Evolutionary conservation across 1,284 basidiomycete species (phyloP).

Genomic region (Puccinia horiana): DNA sequence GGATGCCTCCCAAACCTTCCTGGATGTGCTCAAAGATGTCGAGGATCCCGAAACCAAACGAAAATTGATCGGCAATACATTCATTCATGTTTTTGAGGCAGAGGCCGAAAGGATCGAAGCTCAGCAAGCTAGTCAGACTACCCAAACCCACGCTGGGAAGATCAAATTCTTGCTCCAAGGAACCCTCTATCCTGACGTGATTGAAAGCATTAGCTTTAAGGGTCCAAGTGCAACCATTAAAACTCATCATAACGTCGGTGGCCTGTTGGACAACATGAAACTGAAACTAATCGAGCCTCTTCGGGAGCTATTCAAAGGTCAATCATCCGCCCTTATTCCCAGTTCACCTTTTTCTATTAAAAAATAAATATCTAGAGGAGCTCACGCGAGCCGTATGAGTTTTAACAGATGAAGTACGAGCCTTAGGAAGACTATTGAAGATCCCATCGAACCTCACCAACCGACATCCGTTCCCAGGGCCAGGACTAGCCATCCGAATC

Average conservation of each 20-base stretch:
- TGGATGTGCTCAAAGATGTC: slow-evolving; percentile 81
- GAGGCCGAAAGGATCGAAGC: slow-evolving; percentile 89
- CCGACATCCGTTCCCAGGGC: slow-evolving; percentile 98
- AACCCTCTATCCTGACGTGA: slow-evolving; percentile 99
- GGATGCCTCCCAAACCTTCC: slow-evolving; percentile 91
- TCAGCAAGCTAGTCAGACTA: slow-evolving; percentile 70
- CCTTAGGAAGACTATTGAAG: slow-evolving; percentile 81
- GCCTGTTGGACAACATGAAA: slow-evolving; percentile 95
- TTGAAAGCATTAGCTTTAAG: slow-evolving; percentile 99
- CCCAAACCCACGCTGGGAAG: slow-evolving; percentile 68
- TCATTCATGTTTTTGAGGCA: slow-evolving; percentile 94
- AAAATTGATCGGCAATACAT: slow-evolving; percentile 98
- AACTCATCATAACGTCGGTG: slow-evolving; percentile 99
- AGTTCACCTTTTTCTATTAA: background rate
- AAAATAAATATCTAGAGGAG: no score
- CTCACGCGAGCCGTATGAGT: background rate
- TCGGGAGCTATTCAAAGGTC: slow-evolving; percentile 96
- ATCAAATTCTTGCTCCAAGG: slow-evolving; percentile 98
- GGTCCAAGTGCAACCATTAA: slow-evolving; percentile 99
- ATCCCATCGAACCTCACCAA: slow-evolving; percentile 93
- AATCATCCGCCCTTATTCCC: background rate
- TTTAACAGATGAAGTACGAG: slow-evolving; percentile 84
- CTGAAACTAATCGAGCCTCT: slow-evolving; percentile 97
- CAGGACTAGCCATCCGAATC: slow-evolving; percentile 97
- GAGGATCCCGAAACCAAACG: slow-evolving; percentile 97